Percentiles rank a stretch among this genome's conserved stretches.
These are phyloP conservation scores for Berkeleyomyces rouxiae DNA, from an alignment of 2,329 filamentous ascomycete species.

Conservation along the genomic window DNA sequence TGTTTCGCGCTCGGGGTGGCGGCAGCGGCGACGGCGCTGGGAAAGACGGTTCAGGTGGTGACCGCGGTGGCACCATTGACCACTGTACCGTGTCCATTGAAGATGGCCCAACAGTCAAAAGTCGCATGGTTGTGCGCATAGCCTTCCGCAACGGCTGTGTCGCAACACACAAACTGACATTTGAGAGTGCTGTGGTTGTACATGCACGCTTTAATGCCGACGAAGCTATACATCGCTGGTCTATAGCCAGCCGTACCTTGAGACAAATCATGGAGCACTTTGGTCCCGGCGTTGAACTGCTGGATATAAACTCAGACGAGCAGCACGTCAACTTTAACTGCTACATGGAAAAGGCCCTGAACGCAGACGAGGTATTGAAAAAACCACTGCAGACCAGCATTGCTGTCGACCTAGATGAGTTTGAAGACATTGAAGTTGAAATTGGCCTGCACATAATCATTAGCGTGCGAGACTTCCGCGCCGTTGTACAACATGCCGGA, in stretches of 20 bases:
- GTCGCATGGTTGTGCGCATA: constrained; percentile 58
- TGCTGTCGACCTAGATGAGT: constrained; percentile 58
- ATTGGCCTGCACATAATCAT: constrained; percentile 65
- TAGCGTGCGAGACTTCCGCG: constrained; percentile 68
- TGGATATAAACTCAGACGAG: constrained; percentile 60
- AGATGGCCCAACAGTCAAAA: constrained; percentile 53
- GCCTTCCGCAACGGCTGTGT: constrained; percentile 60
- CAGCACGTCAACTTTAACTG: constrained; percentile 64
- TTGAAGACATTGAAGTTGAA: constrained; percentile 57
- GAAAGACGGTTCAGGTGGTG: constrained; percentile 24
- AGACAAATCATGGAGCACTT: constrained; percentile 68
- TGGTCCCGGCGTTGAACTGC: constrained; percentile 61
- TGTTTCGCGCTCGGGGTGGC: constrained; percentile 51
- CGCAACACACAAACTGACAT: constrained; percentile 60
- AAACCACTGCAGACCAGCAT: constrained; percentile 70
- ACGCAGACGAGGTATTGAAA: constrained; percentile 54
- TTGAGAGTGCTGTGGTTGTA: constrained; percentile 56
- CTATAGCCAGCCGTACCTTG: constrained; percentile 52
- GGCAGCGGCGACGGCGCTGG: constrained; percentile 42
- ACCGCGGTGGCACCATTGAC: constrained; percentile 52
- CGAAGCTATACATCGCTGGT: constrained; percentile 53
- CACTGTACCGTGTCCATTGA: constrained; percentile 58
- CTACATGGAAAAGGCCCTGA: constrained; percentile 63
- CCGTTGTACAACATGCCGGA: constrained; percentile 60
- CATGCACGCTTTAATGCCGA: constrained; percentile 58